A percentile compares a stretch with the other conserved stretches of the same genome.
These are phyloP conservation scores for Penicillium robsamsonii DNA, from an alignment of 495 filamentous ascomycete species.

Conservation along the genomic window DNA sequence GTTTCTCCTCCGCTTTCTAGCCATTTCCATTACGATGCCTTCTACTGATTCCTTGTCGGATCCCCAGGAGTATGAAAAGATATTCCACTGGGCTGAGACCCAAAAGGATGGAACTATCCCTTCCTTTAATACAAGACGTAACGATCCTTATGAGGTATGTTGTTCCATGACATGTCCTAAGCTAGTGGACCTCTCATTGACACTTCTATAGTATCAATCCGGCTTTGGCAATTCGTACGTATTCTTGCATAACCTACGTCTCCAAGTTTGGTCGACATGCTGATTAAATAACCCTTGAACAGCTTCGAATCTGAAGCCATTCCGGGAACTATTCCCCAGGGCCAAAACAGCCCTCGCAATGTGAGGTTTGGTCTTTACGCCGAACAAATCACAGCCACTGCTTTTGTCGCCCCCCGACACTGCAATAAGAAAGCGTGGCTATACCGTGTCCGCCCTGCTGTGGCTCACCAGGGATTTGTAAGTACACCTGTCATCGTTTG, in stretches of 20 bases:
- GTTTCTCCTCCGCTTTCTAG: not conserved
- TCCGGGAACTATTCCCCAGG: conserved; percentile 48
- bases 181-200: too few species aligned
- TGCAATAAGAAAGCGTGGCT: conserved; percentile 51
- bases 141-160: conserved; percentile 53
- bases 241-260: conserved; percentile 9
- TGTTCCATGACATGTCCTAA: not conserved
- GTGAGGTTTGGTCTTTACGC: conserved; percentile 49
- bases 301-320: conserved; percentile 49
- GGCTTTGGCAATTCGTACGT: conserved; percentile 55
- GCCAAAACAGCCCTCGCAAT: conserved; percentile 47
- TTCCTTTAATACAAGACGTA: conserved; percentile 47
- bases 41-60: conserved; percentile 28
- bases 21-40: conserved; percentile 24
- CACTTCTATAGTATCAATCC: conserved; percentile 40
- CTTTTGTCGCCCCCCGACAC: conserved; percentile 49
- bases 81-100: conserved; percentile 59
- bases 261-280: conserved; percentile 23
- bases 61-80: conserved; percentile 52
- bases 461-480: conserved; percentile 52
- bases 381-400: conserved; percentile 47
- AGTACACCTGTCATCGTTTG: conserved; percentile 5
- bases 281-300: conserved; percentile 21
- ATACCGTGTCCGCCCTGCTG: conserved; percentile 48
- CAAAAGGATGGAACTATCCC: conserved; percentile 51